Evolutionary conservation across 352 stramenopile species (phyloP), one percentile per base, ranked within the genome.

Genomic region (Phytophthora pisi): DNA sequence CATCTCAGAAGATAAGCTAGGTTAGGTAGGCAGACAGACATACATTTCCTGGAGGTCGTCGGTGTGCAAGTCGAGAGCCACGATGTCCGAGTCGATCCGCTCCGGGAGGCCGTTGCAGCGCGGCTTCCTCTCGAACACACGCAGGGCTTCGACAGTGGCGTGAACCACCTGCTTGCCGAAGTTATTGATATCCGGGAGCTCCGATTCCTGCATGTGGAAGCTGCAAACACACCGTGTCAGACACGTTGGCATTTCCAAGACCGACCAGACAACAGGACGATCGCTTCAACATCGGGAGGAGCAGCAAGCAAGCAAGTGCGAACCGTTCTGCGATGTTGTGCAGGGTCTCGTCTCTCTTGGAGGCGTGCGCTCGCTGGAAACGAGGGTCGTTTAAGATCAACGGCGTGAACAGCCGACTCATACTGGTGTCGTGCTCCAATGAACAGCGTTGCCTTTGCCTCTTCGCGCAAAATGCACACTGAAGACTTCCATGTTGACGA

Each of bases 181-280:
- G 50, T 86, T 78, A 66, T 89, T 90, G 53, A 86, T 76, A 24
- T 77, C 70, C 30, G 72, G 70, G 53, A 91, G 66, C 53, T 91
- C 78, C 18, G 64, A 72, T 61, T 84, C 74, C 16, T 76, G 72
- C 68, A 88, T 72, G 11, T 77, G 74, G 65, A 88, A 77, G 20
- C 78, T 89, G 28, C n/a, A 55, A 5, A 16, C 30, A 34, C 30
- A 11, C 36, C 11, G 36, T 13, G 36, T 43, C 36, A 43, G 36
- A n/a, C 36, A n/a, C 15, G 36, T 43, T 16, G 13, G 10, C 34
- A 42, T 42, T 42, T 42, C 34, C 3, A 42, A 42, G 34, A 46
- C 31, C 13, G 20, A 23, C 4, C n/a, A 47, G 10, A 40, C 34
- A 15, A 42, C 34, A 42, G 10, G 10, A 42, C 11, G 34, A 43